Evolutionary conservation across 2,329 filamentous ascomycete genomes (phyloP).

Genomic region (Aspergillus sp.): DNA sequence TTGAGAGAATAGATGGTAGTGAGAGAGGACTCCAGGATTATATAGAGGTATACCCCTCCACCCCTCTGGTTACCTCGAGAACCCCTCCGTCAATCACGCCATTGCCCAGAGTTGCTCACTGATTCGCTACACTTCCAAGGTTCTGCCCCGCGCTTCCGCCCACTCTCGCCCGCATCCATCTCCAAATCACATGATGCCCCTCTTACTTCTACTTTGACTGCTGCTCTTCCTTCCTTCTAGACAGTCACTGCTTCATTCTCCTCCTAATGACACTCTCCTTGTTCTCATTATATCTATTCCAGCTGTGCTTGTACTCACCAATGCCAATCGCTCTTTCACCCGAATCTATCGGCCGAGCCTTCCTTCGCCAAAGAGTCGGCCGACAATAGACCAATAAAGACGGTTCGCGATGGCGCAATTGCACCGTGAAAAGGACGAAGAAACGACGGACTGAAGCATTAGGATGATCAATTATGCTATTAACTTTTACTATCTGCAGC

Average conservation of each 20-base stretch:
- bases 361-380: conserved; percentile 11
- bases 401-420: conserved; percentile 27
- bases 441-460: neutral
- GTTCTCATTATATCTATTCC: too few species aligned
- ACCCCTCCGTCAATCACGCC: too few species aligned
- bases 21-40: conserved; percentile 1
- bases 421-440: conserved; percentile 3
- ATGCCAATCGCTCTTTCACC: conserved; percentile 3
- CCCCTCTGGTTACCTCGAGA: neutral
- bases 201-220: neutral
- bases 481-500: too few species aligned
- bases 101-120: too few species aligned
- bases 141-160: neutral
- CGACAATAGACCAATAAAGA: conserved; percentile 26
- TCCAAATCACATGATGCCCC: neutral
- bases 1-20: neutral
- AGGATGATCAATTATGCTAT: neutral
- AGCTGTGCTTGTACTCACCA: neutral
- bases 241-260: neutral
- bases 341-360: conserved; percentile 20
- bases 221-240: neutral
- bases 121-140: neutral
- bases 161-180: too few species aligned
- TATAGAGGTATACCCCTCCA: neutral
- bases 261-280: neutral